A percentile compares a stretch with the other conserved stretches of the same genome.
phyloP scores from a whole-genome alignment of 2,329 filamentous ascomycete species.

The Aspergillus pseudoterreus region DNA sequence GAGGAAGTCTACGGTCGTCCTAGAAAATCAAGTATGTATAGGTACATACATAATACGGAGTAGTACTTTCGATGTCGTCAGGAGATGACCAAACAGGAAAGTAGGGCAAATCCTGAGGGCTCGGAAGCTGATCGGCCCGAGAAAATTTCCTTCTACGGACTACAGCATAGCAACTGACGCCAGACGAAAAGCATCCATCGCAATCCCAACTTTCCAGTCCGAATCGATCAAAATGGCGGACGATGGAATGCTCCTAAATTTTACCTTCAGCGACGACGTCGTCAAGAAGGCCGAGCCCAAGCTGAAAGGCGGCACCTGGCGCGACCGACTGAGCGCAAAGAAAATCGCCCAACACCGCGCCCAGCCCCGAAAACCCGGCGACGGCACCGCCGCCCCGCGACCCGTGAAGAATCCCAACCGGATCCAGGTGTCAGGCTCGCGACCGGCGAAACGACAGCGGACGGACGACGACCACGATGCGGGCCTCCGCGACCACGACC shows the following conservation, averaged over 20 bases:
- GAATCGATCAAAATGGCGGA: conserved; percentile 67
- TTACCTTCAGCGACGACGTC: conserved; percentile 67
- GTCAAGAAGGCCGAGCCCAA: conserved; percentile 58
- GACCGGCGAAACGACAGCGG: conserved; percentile 40
- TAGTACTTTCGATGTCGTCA: neutral
- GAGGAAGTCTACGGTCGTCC: neutral
- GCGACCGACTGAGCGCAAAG: conserved; percentile 78
- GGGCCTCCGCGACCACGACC: conserved; percentile 14
- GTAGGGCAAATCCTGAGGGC: conserved; percentile 30
- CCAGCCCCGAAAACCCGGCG: conserved; percentile 32
- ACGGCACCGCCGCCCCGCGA: conserved; percentile 9
- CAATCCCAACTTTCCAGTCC: neutral
- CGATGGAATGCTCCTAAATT: conserved; percentile 93
- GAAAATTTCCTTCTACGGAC: conserved; percentile 28
- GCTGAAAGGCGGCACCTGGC: conserved; percentile 91
- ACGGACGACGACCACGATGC: conserved; percentile 30
- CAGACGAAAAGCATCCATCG: neutral
- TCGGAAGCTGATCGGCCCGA: conserved; percentile 27
- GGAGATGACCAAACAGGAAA: conserved; percentile 20
- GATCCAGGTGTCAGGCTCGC: conserved; percentile 25
- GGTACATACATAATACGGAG: neutral
- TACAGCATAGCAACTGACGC: conserved; percentile 10
- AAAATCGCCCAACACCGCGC: conserved; percentile 57
- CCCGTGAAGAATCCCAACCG: conserved; percentile 31
- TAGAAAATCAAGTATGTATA: neutral